Evolutionary conservation across 768 basidiomycete species (phyloP).

Genomic region (Ramaria sp.): DNA sequence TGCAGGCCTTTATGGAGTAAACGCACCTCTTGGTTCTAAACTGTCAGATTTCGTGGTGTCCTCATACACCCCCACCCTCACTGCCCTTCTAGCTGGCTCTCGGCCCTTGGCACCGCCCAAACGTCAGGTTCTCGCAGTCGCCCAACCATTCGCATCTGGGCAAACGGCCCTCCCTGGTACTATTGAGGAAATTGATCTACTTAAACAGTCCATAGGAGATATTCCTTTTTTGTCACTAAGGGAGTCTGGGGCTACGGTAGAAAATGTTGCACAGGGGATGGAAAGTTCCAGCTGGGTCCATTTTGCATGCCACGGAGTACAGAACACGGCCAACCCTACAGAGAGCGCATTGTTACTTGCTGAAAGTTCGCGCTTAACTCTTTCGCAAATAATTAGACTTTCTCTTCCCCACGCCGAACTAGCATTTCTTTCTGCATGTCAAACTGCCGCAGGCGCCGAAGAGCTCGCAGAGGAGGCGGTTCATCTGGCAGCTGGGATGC

Average conservation of each 20-base stretch:
- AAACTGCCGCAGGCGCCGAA: not conserved
- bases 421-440: not conserved
- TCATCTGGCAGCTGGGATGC: constrained; percentile 26
- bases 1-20: constrained; percentile 6
- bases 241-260: not conserved
- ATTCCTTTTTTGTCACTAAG: not conserved
- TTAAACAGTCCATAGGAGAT: not conserved
- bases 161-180: not conserved
- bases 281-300: not conserved
- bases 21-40: not conserved
- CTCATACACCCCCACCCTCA: constrained; percentile 10
- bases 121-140: not conserved
- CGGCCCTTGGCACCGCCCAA: not conserved
- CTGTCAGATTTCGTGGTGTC: constrained; percentile 6
- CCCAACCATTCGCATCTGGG: not conserved
- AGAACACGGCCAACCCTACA: not conserved
- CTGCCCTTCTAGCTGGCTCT: constrained; percentile 17
- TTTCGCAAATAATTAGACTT: constrained; percentile 7
- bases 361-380: not conserved
- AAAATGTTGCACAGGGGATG: not conserved
- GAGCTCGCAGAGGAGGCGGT: constrained; percentile 22
- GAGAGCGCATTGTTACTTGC: not conserved
- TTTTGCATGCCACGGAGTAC: not conserved
- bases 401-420: not conserved
- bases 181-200: not conserved